Conservation (phyloP, 169 alveolate species). For the Cryptosporidium parvum region DNA sequence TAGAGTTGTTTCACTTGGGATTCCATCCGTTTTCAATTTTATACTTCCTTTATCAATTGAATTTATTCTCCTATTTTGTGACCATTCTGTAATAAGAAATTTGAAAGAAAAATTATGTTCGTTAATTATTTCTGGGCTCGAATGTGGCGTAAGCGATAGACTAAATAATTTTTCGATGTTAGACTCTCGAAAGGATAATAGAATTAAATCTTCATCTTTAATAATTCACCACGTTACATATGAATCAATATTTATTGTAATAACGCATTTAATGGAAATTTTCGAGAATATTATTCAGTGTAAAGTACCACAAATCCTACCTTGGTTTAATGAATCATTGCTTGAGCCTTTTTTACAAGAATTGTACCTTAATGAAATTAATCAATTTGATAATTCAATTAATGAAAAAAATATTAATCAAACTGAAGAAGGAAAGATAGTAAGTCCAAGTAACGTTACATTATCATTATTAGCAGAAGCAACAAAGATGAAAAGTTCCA, state of each 20-base stretch:
- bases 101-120: conserved; percentile 63
- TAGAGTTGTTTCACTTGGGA: conserved; percentile 69
- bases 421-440: background rate
- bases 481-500: conserved; percentile 43
- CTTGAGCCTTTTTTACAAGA: conserved; percentile 55
- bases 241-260: conserved; percentile 69
- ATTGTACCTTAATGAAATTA: conserved; percentile 2
- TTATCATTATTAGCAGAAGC: conserved; percentile 72
- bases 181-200: background rate
- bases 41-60: conserved; percentile 49
- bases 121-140: conserved; percentile 48
- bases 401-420: background rate
- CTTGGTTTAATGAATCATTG: conserved; percentile 72
- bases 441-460: conserved; percentile 52
- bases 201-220: background rate
- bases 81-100: conserved; percentile 14
- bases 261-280: conserved; percentile 62
- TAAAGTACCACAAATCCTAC: conserved; percentile 37
- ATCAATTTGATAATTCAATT: too few relatives aligned
- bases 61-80: conserved; percentile 35
- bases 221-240: conserved; percentile 49
- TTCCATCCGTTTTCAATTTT: conserved; percentile 58
- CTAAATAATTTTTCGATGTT: background rate
- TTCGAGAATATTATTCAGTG: conserved; percentile 45
- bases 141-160: background rate